Evolutionary conservation across 2,329 filamentous ascomycete genomes (phyloP).

Genomic region (Trichoderma citrinoviride): DNA sequence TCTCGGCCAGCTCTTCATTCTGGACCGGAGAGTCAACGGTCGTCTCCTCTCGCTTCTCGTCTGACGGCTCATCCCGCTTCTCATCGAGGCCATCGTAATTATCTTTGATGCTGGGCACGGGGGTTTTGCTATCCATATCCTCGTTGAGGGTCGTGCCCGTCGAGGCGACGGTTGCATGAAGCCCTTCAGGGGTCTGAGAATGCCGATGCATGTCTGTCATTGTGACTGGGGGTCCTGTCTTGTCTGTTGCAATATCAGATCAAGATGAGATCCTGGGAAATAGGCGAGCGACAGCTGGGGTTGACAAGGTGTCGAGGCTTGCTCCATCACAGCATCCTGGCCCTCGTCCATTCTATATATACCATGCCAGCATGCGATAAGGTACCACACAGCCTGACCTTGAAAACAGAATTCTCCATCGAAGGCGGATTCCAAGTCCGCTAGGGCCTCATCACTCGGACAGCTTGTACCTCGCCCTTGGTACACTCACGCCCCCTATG

Average conservation of each 20-base stretch:
- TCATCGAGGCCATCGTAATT: not conserved
- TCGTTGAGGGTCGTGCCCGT: slow-evolving; percentile 33
- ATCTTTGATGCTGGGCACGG: slow-evolving; percentile 23
- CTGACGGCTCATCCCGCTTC: not conserved
- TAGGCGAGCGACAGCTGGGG: not conserved
- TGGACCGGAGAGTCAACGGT: not conserved
- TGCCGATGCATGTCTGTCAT: slow-evolving; percentile 4
- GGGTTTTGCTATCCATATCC: slow-evolving; percentile 26
- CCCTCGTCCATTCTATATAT: slow-evolving; percentile 11
- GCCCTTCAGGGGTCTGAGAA: not conserved
- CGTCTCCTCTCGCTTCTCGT: not conserved
- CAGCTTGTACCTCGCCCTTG: not conserved
- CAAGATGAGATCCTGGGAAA: not conserved
- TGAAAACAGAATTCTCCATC: slow-evolving; percentile 5
- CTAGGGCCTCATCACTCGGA: not conserved
- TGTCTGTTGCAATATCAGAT: not conserved
- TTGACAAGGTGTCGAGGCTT: slow-evolving; percentile 11
- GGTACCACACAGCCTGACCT: not conserved
- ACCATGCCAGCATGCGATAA: not conserved
- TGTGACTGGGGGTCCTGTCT: not conserved
- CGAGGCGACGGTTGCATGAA: slow-evolving; percentile 27
- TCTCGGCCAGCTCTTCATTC: slow-evolving; percentile 28
- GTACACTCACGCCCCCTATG: not conserved
- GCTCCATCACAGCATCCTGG: not conserved
- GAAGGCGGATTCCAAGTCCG: not conserved